Base-by-base conservation (phyloP, 345 rosid species). In the Salix udensis region DNA sequence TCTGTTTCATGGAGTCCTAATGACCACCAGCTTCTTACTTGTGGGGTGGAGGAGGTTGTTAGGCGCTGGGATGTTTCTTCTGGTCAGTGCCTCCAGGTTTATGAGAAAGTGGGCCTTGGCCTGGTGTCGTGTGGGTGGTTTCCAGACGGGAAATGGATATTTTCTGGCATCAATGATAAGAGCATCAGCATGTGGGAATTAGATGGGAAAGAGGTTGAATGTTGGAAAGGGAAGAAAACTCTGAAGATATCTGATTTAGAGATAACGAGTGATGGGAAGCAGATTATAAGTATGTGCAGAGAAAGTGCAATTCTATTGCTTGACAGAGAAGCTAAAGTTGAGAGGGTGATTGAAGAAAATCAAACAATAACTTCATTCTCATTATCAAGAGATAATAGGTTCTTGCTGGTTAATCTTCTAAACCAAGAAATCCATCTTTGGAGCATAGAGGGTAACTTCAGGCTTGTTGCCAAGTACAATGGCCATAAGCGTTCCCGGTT, bases 101-200 rank as follows among this genome's bases (percentile, higher is more conserved):
- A 87, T 39, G 93, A 89, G 48, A 88, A 89, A 83, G 37, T 69
- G 42, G 87, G 89, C 72, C 70, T 83, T 52, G 86, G 89, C 39
- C 76, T 89, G 83, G 74, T 91, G 62, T 89, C 96, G n/a, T 91
- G 96, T 65, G 92, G 90, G 75, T 91, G 96, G 96, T 83, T 82
- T 72, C 85, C 89, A 11, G 86, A 89, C 52, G 86, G 89, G 65
- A 84, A 28, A 69, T 82, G 89, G 68, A 83, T 91, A 71, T 86
- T 87, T 36, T 77, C 89, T 13, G 93, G 92, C 52, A 73, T 89
- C 82, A 88, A 78, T 64, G 92, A 91, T 74, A 84, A 76, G 85
- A 89, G 88, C 81, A 89, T 89, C 78, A 84, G 88, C 82, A 77
- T 91, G 78, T 89, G 93, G 96, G 90, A 88, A 78, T 80, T 89